A percentile compares a stretch with the other conserved stretches of the same genome.
These are phyloP conservation scores for Cenchrus purpureus DNA, from an alignment of 176 grass and related monocot species.

Conservation along the genomic window DNA sequence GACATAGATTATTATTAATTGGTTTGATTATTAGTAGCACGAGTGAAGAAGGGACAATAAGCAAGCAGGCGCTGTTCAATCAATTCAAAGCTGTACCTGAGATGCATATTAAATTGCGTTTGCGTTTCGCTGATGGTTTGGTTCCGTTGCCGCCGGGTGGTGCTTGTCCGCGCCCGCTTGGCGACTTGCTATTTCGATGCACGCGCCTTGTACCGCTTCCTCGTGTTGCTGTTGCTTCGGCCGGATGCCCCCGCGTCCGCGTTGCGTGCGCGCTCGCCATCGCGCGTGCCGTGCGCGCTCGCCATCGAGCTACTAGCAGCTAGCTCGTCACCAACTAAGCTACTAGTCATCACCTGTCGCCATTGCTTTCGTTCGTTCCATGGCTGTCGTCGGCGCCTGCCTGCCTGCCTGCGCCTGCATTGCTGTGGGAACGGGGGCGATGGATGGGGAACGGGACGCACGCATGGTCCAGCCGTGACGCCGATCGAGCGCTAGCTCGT, in stretches of 20 bases:
- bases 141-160: conserved; percentile 19
- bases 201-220: conserved; percentile 52
- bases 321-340: background rate
- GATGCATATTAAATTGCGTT: conserved; percentile 39
- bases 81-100: background rate
- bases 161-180: conserved; percentile 45
- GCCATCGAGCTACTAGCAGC: background rate
- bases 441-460: background rate
- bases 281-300: background rate
- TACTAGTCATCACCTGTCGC: too few relatives aligned
- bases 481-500: background rate
- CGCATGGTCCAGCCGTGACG: conserved; percentile 8
- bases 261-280: background rate
- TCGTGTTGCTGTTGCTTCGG: conserved; percentile 53
- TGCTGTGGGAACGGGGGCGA: background rate
- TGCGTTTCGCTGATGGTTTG: background rate
- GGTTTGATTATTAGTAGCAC: background rate
- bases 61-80: background rate
- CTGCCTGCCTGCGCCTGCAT: background rate
- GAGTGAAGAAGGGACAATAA: conserved; percentile 4
- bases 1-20: background rate
- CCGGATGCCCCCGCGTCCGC: conserved; percentile 30
- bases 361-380: conserved; percentile 22
- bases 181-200: conserved; percentile 45
- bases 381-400: background rate